Base-by-base conservation (phyloP, 495 filamentous ascomycete genomes). In the Podospora pseudopauciseta region DNA sequence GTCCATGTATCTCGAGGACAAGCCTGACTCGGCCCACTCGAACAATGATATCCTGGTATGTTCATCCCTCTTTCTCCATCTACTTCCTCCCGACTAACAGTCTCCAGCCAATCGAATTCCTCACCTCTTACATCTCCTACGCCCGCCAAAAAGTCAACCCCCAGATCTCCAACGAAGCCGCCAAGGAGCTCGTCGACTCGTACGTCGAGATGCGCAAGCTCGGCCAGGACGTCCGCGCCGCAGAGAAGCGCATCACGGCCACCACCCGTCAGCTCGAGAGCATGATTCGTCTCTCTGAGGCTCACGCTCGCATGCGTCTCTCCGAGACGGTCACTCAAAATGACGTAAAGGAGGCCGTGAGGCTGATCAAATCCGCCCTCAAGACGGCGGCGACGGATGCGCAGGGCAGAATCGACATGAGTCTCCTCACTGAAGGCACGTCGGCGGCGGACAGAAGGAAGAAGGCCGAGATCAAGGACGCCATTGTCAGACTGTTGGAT, bases 121-220 rank as follows among this genome's bases (percentile, higher is more conserved):
- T 99, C 5, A 99, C 95, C 2, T 87, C 90, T 19, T 99, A 97
- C 83, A 97, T 99, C 81, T 97, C 95, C 65, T 98, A 99, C 78
- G 95, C 95, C 26, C 92, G 96, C 70, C 86, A 89, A 58, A 87
- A 94, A 75, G 84, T 93, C 71, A 92, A 97, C 70, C 95, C 95
- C 0, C 84, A 84, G 15, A 86, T 99, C 72, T 90, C 90, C 5
- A 83, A 87, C 2, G 88, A 87, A 39, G 96, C 95, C 4, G 90
- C 90, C 15, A 82, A 87, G 67, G 92, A 91, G 32, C 92, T 99
- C 26, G 88, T 93, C 19, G 84, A 90, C 58, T 83, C 92, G 6
- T 99, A 99, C 78, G 92, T 99, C 67, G 92, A 91, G 67, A 97
- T 99, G 92, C 93, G 95, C 68, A 92, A 93, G 74, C 86, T 98